Evolutionary conservation across 2,329 filamentous ascomycete genomes (phyloP).

Genomic region (Elsinoe necatrix): DNA sequence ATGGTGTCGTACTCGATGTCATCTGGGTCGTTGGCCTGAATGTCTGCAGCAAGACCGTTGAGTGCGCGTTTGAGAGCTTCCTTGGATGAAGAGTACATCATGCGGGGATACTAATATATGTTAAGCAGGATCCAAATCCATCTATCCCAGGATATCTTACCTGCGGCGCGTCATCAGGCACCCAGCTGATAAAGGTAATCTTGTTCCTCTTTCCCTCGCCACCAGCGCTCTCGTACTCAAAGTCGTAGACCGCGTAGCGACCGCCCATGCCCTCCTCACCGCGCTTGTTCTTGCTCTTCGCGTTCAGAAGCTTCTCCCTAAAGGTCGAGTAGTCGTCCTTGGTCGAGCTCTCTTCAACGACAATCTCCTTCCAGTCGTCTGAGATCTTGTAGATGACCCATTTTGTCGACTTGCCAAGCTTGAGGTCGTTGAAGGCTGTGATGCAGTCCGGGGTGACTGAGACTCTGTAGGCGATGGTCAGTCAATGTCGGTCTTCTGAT

Average conservation of each 20-base stretch:
- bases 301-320: conserved; percentile 66
- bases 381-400: conserved; percentile 85
- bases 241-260: conserved; percentile 78
- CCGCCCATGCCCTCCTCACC: conserved; percentile 53
- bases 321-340: conserved; percentile 63
- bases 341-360: conserved; percentile 64
- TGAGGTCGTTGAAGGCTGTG: conserved; percentile 65
- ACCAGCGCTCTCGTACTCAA: conserved; percentile 63
- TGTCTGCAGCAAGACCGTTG: conserved; percentile 64
- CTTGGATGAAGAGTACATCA: conserved; percentile 86
- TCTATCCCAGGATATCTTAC: background rate
- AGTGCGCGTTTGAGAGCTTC: conserved; percentile 73
- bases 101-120: conserved; percentile 59
- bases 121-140: background rate
- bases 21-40: conserved; percentile 76
- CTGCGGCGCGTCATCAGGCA: conserved; percentile 69
- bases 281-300: conserved; percentile 62
- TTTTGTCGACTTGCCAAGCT: conserved; percentile 68
- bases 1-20: conserved; percentile 72
- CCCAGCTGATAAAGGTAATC: conserved; percentile 72
- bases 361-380: conserved; percentile 73
- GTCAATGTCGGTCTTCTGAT: background rate
- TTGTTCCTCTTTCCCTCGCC: conserved; percentile 70
- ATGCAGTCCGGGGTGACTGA: conserved; percentile 64
- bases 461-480: conserved; percentile 46